These are phyloP conservation scores for Trichoderma simmonsii DNA, from an alignment of 2,329 filamentous ascomycete species.

Conservation along the genomic window DNA sequence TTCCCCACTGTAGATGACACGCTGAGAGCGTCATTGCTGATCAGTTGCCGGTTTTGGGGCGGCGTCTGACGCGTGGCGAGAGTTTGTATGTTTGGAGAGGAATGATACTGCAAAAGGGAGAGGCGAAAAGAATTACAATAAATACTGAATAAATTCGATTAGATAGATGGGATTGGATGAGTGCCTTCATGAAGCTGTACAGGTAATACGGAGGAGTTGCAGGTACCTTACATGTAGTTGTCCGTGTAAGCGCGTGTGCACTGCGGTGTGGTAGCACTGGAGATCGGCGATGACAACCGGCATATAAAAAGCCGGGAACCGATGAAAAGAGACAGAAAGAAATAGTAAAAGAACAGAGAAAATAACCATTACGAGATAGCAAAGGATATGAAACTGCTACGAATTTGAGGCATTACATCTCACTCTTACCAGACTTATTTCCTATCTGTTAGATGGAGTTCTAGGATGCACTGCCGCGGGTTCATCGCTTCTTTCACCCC, in stretches of 20 bases:
- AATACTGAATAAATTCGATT: neutral
- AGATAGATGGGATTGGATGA: neutral
- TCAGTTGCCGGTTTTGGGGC: constrained; percentile 2
- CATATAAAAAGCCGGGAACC: neutral
- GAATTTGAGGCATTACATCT: neutral
- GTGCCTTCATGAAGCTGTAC: neutral
- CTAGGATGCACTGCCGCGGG: neutral
- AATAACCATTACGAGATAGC: neutral
- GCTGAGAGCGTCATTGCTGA: constrained; percentile 4
- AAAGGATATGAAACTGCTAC: neutral
- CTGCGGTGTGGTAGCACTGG: neutral
- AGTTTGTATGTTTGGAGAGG: neutral
- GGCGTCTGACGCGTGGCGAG: constrained; percentile 1
- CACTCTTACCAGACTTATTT: no score
- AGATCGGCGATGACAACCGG: neutral
- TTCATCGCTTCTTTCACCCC: neutral
- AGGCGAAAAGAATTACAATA: neutral
- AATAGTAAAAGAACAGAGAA: neutral
- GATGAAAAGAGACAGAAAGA: neutral
- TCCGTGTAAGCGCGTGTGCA: neutral
- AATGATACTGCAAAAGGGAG: neutral
- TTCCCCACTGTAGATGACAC: constrained; percentile 7
- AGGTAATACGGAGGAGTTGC: no score
- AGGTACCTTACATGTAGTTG: no score
- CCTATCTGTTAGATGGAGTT: neutral